These are phyloP conservation scores for Sapria himalayana DNA, from an alignment of 345 rosid species.

Conservation along the genomic window DNA sequence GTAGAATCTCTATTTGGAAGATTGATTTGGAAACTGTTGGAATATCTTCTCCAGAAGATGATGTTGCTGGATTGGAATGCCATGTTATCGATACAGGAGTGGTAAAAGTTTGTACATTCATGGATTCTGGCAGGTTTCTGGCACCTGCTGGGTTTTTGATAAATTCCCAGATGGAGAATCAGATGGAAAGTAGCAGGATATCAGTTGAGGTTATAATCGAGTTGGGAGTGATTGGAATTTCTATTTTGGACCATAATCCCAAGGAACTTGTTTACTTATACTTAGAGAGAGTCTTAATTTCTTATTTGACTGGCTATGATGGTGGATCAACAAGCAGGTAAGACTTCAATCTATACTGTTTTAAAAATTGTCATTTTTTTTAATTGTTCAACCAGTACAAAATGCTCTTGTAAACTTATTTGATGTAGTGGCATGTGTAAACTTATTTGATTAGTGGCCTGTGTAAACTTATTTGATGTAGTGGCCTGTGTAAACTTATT, in stretches of 20 bases:
- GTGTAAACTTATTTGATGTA: too few species aligned
- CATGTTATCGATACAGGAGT: slow-evolving; percentile 48
- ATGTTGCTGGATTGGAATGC: slow-evolving; percentile 33
- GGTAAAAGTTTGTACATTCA: slow-evolving; percentile 51
- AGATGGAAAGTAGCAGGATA: slow-evolving; percentile 16
- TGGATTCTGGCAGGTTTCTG: slow-evolving; percentile 18
- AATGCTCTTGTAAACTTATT: too few species aligned
- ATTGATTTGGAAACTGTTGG: slow-evolving; percentile 47
- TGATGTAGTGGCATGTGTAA: too few species aligned
- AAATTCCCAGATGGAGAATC: slow-evolving; percentile 20
- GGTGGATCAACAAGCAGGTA: slow-evolving; percentile 91
- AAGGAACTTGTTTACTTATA: slow-evolving; percentile 64
- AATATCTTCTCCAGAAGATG: slow-evolving; percentile 19
- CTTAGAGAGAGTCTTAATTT: slow-evolving; percentile 55
- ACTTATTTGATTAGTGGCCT: too few species aligned
- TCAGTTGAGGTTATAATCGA: slow-evolving; percentile 69
- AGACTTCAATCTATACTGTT: too few species aligned
- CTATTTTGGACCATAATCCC: slow-evolving; percentile 69
- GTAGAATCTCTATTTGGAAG: slow-evolving; percentile 21
- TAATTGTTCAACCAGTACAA: too few species aligned
- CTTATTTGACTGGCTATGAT: slow-evolving; percentile 86
- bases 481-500: too few species aligned
- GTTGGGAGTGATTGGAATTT: slow-evolving; percentile 77
- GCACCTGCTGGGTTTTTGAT: slow-evolving; percentile 22
- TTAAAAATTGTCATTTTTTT: too few species aligned